Percentiles rank a stretch among this genome's conserved stretches.
These are phyloP conservation scores for Mrakia blollopis DNA, from an alignment of 768 basidiomycete genomes.

Conservation along the genomic window DNA sequence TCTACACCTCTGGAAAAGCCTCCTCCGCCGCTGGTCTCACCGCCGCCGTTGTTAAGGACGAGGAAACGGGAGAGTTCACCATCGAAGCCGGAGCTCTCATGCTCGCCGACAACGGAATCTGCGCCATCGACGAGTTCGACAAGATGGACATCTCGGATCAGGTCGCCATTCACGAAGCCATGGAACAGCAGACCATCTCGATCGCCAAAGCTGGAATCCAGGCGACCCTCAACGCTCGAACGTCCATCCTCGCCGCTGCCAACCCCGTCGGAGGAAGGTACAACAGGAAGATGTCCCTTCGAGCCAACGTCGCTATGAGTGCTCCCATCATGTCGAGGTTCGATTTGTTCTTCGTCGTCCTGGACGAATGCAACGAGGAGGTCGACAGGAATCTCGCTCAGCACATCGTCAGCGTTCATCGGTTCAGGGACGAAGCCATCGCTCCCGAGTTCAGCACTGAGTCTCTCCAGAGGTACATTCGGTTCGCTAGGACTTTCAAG, in stretches of 20 bases:
- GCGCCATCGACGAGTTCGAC: conserved; percentile 99
- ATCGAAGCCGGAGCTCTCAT: conserved; percentile 98
- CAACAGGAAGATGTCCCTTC: conserved; percentile 83
- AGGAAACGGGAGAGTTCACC: conserved; percentile 98
- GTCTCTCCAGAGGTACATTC: conserved; percentile 90
- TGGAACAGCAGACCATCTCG: conserved; percentile 99
- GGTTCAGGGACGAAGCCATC: conserved; percentile 90
- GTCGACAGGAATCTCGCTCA: conserved; percentile 88
- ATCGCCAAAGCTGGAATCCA: conserved; percentile 99
- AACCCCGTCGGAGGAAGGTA: conserved; percentile 97
- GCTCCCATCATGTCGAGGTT: conserved; percentile 98
- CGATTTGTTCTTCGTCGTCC: conserved; percentile 97
- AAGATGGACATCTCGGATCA: conserved; percentile 99
- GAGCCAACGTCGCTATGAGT: conserved; percentile 94
- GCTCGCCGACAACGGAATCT: conserved; percentile 99
- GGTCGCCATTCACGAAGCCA: conserved; percentile 98
- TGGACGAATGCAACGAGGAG: conserved; percentile 92
- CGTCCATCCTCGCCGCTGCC: conserved; percentile 94
- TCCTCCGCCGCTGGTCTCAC: conserved; percentile 98
- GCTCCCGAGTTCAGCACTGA: conserved; percentile 96
- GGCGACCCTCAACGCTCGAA: conserved; percentile 94
- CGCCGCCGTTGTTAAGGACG: conserved; percentile 95
- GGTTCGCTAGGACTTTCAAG: conserved; percentile 94
- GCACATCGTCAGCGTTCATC: conserved; percentile 96
- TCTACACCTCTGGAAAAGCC: conserved; percentile 99